These are phyloP conservation scores for Penicillium canariense DNA, from an alignment of 495 filamentous ascomycete species.

Conservation along the genomic window DNA sequence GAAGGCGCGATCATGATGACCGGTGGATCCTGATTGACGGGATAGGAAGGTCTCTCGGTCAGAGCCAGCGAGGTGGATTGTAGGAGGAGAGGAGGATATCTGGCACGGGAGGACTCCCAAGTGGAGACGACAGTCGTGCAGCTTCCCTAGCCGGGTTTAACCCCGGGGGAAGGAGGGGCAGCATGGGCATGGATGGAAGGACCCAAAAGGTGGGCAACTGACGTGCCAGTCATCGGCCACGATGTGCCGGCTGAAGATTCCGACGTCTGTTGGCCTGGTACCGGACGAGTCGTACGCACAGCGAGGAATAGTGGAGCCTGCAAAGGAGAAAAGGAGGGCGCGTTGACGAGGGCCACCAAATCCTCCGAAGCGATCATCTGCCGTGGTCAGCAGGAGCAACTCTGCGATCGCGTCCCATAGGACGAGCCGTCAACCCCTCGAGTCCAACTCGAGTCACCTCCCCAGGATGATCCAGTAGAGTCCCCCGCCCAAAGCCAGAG, in stretches of 20 bases:
- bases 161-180: conserved; percentile 5
- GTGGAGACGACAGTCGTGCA: conserved; percentile 19
- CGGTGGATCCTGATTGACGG: not conserved
- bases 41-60: not conserved
- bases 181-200: not conserved
- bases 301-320: conserved; percentile 17
- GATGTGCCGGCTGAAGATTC: conserved; percentile 18
- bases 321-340: not conserved
- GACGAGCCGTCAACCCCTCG: no score
- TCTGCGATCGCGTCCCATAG: no score
- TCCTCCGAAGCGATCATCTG: conserved; percentile 1
- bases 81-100: not conserved
- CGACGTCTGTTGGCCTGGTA: not conserved
- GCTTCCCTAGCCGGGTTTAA: conserved; percentile 22
- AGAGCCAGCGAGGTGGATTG: not conserved
- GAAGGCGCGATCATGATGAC: not conserved
- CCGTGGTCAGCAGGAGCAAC: not conserved
- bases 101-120: not conserved
- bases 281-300: not conserved
- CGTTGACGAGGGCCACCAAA: not conserved
- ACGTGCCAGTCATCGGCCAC: not conserved
- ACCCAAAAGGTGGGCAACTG: not conserved
- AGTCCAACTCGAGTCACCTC: no score
- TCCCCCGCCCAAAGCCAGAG: no score
- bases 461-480: no score